Base-by-base conservation (phyloP, 2,329 filamentous ascomycete genomes). In the Periglandula ipomoeae region DNA sequence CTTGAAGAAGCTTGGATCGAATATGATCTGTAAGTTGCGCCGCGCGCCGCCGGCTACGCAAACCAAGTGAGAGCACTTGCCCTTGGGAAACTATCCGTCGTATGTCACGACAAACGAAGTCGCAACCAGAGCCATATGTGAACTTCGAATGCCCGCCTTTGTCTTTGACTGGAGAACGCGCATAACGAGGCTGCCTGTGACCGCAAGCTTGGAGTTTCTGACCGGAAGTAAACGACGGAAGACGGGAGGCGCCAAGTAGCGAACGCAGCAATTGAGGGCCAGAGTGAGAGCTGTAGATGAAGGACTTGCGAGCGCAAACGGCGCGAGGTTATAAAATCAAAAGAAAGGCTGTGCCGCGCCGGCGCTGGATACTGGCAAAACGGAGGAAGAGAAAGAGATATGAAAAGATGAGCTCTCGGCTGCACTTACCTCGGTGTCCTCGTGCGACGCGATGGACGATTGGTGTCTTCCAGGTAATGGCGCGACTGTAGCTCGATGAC, bases 401-500 rank as follows among this genome's bases (percentile, higher is more conserved):
- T 19, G 26, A 40, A 13, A 13, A 45, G 27, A 23, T 17, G 13
- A 41, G 26, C 30, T 46, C 30, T 38, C 44, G 32, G 30, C 22
- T 46, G 27, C 44, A 42, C 48, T 47, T 50, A 50, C 44, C 38
- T 40, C 44, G 10, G 26, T 20, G 22, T 15, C 42, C 27, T 34
- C 44, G 48, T 47, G 48, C 40, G 39, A 50, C 48, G 38, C 44
- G 37, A 34, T 46, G n/a, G 26, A 40, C 48, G 35, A 37, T 35
- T 37, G n/a, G 26, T 30, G 17, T 46, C 30, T 30, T 45, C 42
- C 26, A 41, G 45, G 47, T 38, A 49, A 42, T 30, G 30, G 42
- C 50, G 50, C 49, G 52, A 55, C 50, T 11, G 52, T 52, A 47
- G 54, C 53, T 51, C 46, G 43, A 49, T 26, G 51, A 44, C 46